Base-by-base conservation (phyloP, 1,139 yeast genomes). In the Blastobotrys illinoisensis region DNA sequence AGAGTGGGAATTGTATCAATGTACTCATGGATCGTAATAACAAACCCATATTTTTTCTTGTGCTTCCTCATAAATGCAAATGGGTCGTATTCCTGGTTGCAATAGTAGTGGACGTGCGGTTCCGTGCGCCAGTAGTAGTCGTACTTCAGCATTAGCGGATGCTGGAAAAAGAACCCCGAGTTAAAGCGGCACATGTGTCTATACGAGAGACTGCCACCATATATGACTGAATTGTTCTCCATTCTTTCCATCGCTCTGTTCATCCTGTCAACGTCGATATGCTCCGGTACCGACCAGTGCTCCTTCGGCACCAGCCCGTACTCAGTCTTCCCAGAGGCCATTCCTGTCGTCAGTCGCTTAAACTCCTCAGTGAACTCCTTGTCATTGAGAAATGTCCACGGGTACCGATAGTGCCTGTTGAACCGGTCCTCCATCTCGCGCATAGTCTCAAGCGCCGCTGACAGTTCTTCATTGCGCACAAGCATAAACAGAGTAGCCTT, bases 81-180 rank as follows among this genome's bases (percentile, higher is more conserved):
- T n/a, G 98, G 97, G 78, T 95, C 82, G 77, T 71, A 71, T 14
- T 60, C 52, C 59, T 69, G 71, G 60, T 90, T 97, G 70, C 97
- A 90, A 67, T 75, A 87, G 68, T 88, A 89, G 62, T 88, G 82
- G 40, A 91, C 93, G 56, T 85, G 83, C 0, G 99, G 98, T 68
- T 91, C 99, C 2, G 91, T 96, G 56, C 99, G 75, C 83, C 96
- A 90, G 73, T 91, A 91, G 80, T 88, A 91, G 58, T 88, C 89
- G 64, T 86, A 83, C 53, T 82, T 73, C 46, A 74, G 69, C 57
- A 90, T 76, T 46, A 89, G 71, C 44, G 82, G 81, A 63, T 90
- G 96, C 58, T 83, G 79, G 71, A 80, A 89, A 70, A 91, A 91
- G 64, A 74, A 82, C 0, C 97, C 96, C 1, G 95, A 85, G 65